Evolutionary conservation across 345 rosid genomes (phyloP).

Genomic region (Gossypium turneri): DNA sequence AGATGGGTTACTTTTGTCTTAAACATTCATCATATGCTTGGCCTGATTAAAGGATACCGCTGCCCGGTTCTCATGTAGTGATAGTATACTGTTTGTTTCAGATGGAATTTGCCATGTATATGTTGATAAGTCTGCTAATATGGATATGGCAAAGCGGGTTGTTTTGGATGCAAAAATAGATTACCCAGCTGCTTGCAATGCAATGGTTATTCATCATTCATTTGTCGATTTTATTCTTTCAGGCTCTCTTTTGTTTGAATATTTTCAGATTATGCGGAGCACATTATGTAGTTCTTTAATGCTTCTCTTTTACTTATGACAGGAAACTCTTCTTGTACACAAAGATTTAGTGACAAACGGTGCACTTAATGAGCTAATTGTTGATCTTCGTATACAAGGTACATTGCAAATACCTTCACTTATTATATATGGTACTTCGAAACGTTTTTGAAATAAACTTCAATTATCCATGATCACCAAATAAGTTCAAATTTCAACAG

Average conservation of each 20-base stretch:
- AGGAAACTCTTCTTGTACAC: conserved; percentile 98
- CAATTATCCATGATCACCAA: neutral
- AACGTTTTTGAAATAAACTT: neutral
- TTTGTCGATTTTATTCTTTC: neutral
- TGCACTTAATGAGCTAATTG: conserved; percentile 51
- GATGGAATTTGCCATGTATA: conserved; percentile 98
- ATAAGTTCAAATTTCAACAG: no score
- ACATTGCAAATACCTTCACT: conserved; percentile 1
- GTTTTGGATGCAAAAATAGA: conserved; percentile 89
- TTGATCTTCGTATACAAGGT: conserved; percentile 68
- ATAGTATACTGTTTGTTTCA: conserved; percentile 26
- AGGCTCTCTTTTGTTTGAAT: neutral
- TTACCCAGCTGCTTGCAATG: conserved; percentile 97
- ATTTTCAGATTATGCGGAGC: neutral
- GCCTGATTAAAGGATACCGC: conserved; percentile 4
- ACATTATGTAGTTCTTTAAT: conserved; percentile 5
- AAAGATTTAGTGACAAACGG: conserved; percentile 64
- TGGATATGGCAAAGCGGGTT: conserved; percentile 75
- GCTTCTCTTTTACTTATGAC: conserved; percentile 17
- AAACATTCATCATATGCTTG: neutral
- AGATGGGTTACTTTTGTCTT: conserved; percentile 24
- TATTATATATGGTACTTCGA: neutral
- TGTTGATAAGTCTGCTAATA: conserved; percentile 80
- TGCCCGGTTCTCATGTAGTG: conserved; percentile 10
- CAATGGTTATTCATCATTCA: conserved; percentile 58